These are phyloP conservation scores for Geotrichum reessii DNA, from an alignment of 1,139 yeast species.

Conservation along the genomic window DNA sequence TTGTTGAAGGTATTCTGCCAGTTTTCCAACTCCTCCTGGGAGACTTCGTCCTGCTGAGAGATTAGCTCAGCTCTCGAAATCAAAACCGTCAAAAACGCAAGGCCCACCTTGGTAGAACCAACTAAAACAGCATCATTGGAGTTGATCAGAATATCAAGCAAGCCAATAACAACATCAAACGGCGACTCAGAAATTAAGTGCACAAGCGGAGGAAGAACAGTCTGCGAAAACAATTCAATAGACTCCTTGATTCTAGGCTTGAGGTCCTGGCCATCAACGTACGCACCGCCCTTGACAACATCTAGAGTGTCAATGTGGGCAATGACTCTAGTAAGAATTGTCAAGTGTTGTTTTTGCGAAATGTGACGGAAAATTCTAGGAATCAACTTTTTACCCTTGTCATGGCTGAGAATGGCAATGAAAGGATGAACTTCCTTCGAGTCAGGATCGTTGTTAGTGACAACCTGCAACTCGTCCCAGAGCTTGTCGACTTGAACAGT, in stretches of 20 bases:
- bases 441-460: conserved; percentile 44
- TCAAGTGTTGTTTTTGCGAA: conserved; percentile 68
- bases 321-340: conserved; percentile 73
- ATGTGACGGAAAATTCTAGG: conserved; percentile 85
- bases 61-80: conserved; percentile 90
- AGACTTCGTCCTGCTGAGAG: conserved; percentile 59
- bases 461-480: conserved; percentile 76
- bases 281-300: conserved; percentile 73
- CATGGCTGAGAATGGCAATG: conserved; percentile 74
- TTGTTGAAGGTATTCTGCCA: conserved; percentile 85
- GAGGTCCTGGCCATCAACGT: conserved; percentile 52
- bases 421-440: conserved; percentile 50
- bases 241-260: conserved; percentile 50
- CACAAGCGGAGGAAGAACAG: conserved; percentile 81
- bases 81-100: conserved; percentile 78
- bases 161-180: conserved; percentile 76
- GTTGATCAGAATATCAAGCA: conserved; percentile 65
- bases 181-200: conserved; percentile 78
- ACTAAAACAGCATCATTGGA: conserved; percentile 53
- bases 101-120: conserved; percentile 77
- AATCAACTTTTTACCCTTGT: conserved; percentile 83
- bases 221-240: conserved; percentile 73
- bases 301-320: conserved; percentile 76
- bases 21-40: conserved; percentile 49
- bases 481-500: conserved; percentile 39